Conservation (phyloP, 768 basidiomycete species). For the Suillus brevipes region DNA sequence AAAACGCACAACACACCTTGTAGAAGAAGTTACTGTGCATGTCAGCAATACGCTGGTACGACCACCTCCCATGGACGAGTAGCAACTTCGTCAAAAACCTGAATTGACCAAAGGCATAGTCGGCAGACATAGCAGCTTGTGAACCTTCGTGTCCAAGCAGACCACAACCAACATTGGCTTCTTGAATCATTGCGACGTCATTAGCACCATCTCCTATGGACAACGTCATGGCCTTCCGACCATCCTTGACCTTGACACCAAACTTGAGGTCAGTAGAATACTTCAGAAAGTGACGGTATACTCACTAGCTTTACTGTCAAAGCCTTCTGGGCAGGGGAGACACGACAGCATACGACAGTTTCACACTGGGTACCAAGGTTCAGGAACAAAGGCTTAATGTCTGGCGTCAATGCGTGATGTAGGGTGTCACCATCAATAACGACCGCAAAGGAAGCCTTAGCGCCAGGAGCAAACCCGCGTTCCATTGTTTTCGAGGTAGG, state of each 20-base stretch:
- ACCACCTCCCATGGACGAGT: constrained; percentile 95
- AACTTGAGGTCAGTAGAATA: constrained; percentile 8
- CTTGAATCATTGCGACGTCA: constrained; percentile 99
- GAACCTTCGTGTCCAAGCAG: constrained; percentile 93
- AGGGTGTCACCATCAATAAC: constrained; percentile 97
- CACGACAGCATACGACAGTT: constrained; percentile 97
- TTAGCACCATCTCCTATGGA: constrained; percentile 98
- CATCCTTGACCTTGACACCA: constrained; percentile 80
- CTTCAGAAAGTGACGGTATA: constrained; percentile 12
- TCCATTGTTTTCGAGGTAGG: constrained; percentile 59
- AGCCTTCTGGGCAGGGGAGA: constrained; percentile 98
- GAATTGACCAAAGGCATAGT: constrained; percentile 98
- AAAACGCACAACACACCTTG: constrained; percentile 58
- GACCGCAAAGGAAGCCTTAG: constrained; percentile 80
- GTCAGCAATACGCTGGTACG: constrained; percentile 92
- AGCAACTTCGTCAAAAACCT: constrained; percentile 88
- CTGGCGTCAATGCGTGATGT: constrained; percentile 71
- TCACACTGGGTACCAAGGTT: constrained; percentile 95
- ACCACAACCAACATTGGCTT: constrained; percentile 97
- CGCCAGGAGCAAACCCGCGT: constrained; percentile 66
- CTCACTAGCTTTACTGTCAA: constrained; percentile 87
- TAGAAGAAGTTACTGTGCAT: constrained; percentile 99
- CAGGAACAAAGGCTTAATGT: constrained; percentile 84
- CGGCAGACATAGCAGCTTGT: constrained; percentile 98
- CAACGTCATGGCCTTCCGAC: constrained; percentile 92